A percentile compares a stretch with the other conserved stretches of the same genome.
Conservation (phyloP, 257 asterid genomes). For the Solanum bulbocastanum region DNA sequence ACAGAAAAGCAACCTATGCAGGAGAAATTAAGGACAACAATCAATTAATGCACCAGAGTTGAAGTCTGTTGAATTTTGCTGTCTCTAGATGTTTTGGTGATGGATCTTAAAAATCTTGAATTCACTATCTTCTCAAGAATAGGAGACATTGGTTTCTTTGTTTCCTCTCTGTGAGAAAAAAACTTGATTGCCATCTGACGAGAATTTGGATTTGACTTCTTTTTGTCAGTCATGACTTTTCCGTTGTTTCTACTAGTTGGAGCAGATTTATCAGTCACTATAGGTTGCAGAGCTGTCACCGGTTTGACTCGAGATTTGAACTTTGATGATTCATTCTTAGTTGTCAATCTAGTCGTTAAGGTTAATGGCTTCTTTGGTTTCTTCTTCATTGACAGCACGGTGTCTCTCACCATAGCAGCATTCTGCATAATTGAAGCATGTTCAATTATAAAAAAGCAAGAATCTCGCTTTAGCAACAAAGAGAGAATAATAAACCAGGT, state of each 20-base stretch:
- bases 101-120: slow-evolving; percentile 24
- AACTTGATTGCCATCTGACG: slow-evolving; percentile 49
- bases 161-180: slow-evolving; percentile 17
- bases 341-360: slow-evolving; percentile 14
- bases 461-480: too few relatives aligned
- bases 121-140: slow-evolving; percentile 25
- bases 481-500: too few relatives aligned
- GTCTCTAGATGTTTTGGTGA: slow-evolving; percentile 35
- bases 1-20: neutral
- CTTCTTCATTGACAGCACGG: neutral
- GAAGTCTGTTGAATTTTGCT: slow-evolving; percentile 26
- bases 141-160: slow-evolving; percentile 30
- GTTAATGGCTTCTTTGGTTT: slow-evolving; percentile 15
- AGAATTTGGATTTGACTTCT: slow-evolving; percentile 33
- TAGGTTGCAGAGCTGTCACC: slow-evolving; percentile 16
- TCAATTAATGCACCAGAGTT: slow-evolving; percentile 29
- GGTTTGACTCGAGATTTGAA: slow-evolving; percentile 19
- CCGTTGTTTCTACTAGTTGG: slow-evolving; percentile 20
- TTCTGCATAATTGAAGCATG: slow-evolving; percentile 23
- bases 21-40: neutral
- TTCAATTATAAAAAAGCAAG: neutral
- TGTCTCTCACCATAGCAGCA: slow-evolving; percentile 12
- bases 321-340: slow-evolving; percentile 11
- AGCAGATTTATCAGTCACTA: slow-evolving; percentile 14
- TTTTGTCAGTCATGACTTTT: slow-evolving; percentile 22